Percentiles rank a stretch among this genome's conserved stretches.
Conservation (phyloP, 345 rosid species). For the Anastatica hierochuntica region DNA sequence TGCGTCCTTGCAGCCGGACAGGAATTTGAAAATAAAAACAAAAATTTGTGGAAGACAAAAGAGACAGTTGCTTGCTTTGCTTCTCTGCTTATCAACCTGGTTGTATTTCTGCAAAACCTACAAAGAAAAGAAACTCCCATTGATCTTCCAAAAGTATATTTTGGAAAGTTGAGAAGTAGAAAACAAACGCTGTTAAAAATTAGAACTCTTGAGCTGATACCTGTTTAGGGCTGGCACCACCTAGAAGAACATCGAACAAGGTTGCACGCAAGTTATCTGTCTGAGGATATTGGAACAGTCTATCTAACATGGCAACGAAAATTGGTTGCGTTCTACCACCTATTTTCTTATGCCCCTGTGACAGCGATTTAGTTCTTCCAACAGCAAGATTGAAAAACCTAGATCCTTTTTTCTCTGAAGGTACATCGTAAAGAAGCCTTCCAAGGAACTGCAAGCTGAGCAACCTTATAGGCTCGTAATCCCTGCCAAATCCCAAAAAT, state of each 20-base stretch:
- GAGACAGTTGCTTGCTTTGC: conserved; percentile 51
- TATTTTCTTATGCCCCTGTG: conserved; percentile 49
- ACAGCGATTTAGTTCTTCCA: conserved; percentile 59
- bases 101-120: conserved; percentile 80
- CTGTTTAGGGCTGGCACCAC: conserved; percentile 99
- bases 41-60: conserved; percentile 81
- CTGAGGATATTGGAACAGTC: conserved; percentile 68
- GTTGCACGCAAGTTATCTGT: conserved; percentile 81
- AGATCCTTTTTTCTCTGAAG: conserved; percentile 77
- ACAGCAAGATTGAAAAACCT: conserved; percentile 71
- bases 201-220: conserved; percentile 28
- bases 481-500: conserved; percentile 37
- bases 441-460: conserved; percentile 94
- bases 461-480: conserved; percentile 77
- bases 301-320: conserved; percentile 61
- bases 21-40: conserved; percentile 60
- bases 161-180: conserved; percentile 10
- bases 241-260: conserved; percentile 93
- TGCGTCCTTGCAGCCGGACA: conserved; percentile 54
- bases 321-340: conserved; percentile 55
- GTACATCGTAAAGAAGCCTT: conserved; percentile 75
- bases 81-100: conserved; percentile 52
- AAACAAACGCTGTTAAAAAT: not conserved
- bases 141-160: conserved; percentile 4
- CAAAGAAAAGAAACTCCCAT: not conserved